Evolutionary conservation across 768 basidiomycete genomes (phyloP).

Genomic region (Sporobolomyces phaffii): DNA sequence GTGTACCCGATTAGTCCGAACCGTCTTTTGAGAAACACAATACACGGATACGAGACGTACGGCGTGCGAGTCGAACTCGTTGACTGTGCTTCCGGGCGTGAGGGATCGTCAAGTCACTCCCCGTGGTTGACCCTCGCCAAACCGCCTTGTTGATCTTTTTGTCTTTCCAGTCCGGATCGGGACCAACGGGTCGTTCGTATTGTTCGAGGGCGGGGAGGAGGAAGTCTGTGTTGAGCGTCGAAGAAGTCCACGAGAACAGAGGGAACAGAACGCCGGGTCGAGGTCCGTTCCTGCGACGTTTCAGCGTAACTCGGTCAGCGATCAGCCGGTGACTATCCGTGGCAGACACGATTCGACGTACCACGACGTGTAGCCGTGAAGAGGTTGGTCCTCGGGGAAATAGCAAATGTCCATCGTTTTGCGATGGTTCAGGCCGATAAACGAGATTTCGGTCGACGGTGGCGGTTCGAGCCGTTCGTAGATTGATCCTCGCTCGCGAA

Average conservation of each 20-base stretch:
- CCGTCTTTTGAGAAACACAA: too few species aligned
- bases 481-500: slow-evolving; percentile 10
- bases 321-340: neutral
- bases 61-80: slow-evolving; percentile 36
- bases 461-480: slow-evolving; percentile 29
- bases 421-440: slow-evolving; percentile 44
- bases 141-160: slow-evolving; percentile 48
- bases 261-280: slow-evolving; percentile 40
- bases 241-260: slow-evolving; percentile 40
- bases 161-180: slow-evolving; percentile 45
- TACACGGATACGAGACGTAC: too few species aligned
- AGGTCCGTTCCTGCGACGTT: slow-evolving; percentile 34
- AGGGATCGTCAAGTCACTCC: slow-evolving; percentile 36
- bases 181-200: slow-evolving; percentile 38
- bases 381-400: slow-evolving; percentile 42
- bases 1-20: too few species aligned
- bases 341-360: neutral
- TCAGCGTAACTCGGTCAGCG: too few species aligned
- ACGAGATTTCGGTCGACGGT: slow-evolving; percentile 14
- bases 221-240: slow-evolving; percentile 40
- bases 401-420: slow-evolving; percentile 46
- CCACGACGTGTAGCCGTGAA: slow-evolving; percentile 45
- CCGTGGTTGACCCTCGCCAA: slow-evolving; percentile 50
- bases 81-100: slow-evolving; percentile 40
- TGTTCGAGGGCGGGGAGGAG: slow-evolving; percentile 43